Conservation (phyloP, 129 eudicot species). For the Centaurea solstitialis region DNA sequence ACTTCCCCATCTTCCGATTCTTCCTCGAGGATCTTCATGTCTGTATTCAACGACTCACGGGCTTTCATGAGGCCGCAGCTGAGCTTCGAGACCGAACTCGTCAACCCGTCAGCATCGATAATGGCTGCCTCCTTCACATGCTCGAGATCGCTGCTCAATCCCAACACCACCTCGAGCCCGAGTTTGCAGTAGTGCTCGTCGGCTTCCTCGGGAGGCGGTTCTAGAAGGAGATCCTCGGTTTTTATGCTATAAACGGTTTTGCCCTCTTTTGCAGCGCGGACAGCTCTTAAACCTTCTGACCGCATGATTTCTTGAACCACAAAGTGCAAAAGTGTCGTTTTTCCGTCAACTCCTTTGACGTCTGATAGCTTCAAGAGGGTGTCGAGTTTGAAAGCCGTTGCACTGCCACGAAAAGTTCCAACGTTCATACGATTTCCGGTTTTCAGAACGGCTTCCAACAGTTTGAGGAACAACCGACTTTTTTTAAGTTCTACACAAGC, state of each 20-base stretch:
- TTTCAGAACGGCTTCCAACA: slow-evolving; percentile 62
- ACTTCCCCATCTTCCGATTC: slow-evolving; percentile 27
- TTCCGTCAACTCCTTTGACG: slow-evolving; percentile 64
- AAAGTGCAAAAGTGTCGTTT: slow-evolving; percentile 60
- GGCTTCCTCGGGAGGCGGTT: slow-evolving; percentile 36
- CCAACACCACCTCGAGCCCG: slow-evolving; percentile 49
- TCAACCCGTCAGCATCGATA: slow-evolving; percentile 44
- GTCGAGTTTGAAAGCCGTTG: slow-evolving; percentile 64
- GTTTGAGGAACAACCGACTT: slow-evolving; percentile 53
- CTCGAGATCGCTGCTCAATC: slow-evolving; percentile 42
- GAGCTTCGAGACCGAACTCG: slow-evolving; percentile 42
- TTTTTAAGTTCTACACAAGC: slow-evolving; percentile 56
- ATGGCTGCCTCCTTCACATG: slow-evolving; percentile 54
- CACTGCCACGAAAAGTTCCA: slow-evolving; percentile 69
- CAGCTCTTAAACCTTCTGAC: slow-evolving; percentile 51
- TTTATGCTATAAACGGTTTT: slow-evolving; percentile 21
- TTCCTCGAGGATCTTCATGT: slow-evolving; percentile 34
- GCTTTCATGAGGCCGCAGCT: slow-evolving; percentile 34
- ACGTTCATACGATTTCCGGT: slow-evolving; percentile 72
- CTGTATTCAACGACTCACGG: slow-evolving; percentile 37
- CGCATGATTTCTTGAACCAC: slow-evolving; percentile 57
- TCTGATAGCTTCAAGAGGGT: slow-evolving; percentile 59
- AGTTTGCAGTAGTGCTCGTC: slow-evolving; percentile 37
- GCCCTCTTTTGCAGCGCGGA: slow-evolving; percentile 40
- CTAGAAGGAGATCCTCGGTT: slow-evolving; percentile 38